Base-by-base conservation (phyloP, 2,329 filamentous ascomycete genomes). In the Aspergillus floridensis region DNA sequence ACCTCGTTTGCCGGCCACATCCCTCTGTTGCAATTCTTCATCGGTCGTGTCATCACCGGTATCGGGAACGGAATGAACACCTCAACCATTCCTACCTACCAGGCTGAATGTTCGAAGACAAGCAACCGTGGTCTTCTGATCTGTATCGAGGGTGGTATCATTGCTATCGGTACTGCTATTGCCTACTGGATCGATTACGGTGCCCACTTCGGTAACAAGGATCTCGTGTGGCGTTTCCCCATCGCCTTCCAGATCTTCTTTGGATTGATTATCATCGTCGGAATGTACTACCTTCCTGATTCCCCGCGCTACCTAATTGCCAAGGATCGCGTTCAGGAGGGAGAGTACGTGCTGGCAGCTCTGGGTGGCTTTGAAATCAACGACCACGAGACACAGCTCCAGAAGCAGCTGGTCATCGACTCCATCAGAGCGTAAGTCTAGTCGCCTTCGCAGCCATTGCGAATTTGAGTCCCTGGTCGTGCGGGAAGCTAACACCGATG, bases 321-420 rank as follows among this genome's bases (percentile, higher is more conserved):
- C 19, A 73, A 76, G 55, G 77, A 77, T 55, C 75, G 77, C 35
- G 71, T 81, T 44, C 74, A 76, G 60, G 82, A 78, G 65, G 83
- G 75, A 51, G 76, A 78, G 46, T 75, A 77, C 19, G 81, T 84
- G 14, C 78, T 84, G 32, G 80, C 82, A 12, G 81, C 80, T 5
- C 77, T 85, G 5, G 75, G 74, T 50, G 80, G 79, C 11, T 70
- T 72, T 24, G 66, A 83, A 50, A 62, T 82, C 5, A 80, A 86
- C 50, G 80, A 84, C 63, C 75, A 79, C 8, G 82, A 88, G 67
- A 86, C 86, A 2, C 78, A 81, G 49, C 68, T 81, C 10, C 84
- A 90, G 73, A 82, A 83, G 66, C 83, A 87, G 56, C 85, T 89
- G 0, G 87, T 90, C n/a, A 75, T 86, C n/a, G 88, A 92, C 67